These are phyloP conservation scores for Fusarium zealandicum DNA, from an alignment of 2,329 filamentous ascomycete genomes.

Conservation along the genomic window DNA sequence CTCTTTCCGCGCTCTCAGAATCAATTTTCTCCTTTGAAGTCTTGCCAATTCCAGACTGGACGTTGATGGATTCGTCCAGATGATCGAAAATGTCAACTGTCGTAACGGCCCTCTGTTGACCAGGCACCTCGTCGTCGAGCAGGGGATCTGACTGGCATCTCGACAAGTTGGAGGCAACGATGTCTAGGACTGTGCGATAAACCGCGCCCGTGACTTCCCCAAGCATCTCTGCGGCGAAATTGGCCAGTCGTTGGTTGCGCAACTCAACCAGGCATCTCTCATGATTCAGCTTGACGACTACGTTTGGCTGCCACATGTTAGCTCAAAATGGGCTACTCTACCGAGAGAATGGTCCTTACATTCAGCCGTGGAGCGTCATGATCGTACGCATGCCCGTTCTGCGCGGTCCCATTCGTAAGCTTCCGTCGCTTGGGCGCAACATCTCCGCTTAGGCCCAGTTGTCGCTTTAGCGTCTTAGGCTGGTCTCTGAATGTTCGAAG, in stretches of 20 bases:
- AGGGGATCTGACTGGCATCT: constrained; percentile 69
- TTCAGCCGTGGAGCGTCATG: constrained; percentile 59
- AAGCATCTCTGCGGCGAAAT: constrained; percentile 74
- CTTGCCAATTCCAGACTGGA: constrained; percentile 65
- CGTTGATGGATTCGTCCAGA: constrained; percentile 60
- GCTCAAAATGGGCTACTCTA: constrained; percentile 12
- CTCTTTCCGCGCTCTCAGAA: constrained; percentile 56
- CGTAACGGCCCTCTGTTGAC: constrained; percentile 52
- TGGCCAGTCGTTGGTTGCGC: constrained; percentile 78
- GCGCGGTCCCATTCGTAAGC: constrained; percentile 56
- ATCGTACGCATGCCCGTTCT: constrained; percentile 39
- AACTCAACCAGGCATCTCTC: constrained; percentile 84
- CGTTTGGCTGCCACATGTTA: constrained; percentile 63
- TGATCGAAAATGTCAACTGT: constrained; percentile 64
- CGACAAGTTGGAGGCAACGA: constrained; percentile 72
- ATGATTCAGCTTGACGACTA: constrained; percentile 82
- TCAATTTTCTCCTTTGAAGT: constrained; percentile 56
- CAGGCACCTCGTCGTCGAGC: constrained; percentile 44
- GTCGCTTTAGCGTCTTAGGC: constrained; percentile 59
- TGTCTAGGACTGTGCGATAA: constrained; percentile 75
- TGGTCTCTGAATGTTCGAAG: constrained; percentile 63
- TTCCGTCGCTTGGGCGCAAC: constrained; percentile 60
- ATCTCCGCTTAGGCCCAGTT: constrained; percentile 54
- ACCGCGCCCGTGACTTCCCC: constrained; percentile 79
- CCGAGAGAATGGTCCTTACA: constrained; percentile 50